phyloP scores from a whole-genome alignment of 192 early-diverging fungal genomes.

The Backusella tarrabulga region DNA sequence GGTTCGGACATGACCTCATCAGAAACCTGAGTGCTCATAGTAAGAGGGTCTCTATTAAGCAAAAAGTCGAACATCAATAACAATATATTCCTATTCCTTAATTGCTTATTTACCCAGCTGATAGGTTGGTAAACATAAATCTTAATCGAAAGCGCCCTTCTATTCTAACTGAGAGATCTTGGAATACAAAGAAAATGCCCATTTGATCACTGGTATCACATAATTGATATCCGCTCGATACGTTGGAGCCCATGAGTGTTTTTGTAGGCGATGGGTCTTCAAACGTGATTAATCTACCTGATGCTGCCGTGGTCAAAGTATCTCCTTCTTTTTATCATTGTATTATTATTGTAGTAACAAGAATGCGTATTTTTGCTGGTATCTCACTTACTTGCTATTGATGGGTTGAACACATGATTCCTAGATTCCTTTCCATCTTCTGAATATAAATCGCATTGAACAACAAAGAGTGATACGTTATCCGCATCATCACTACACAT shows the following conservation, averaged over 20 bases:
- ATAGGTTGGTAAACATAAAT: constrained; percentile 64
- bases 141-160: constrained; percentile 70
- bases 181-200: constrained; percentile 75
- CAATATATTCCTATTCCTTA: background rate
- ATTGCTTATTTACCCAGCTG: constrained; percentile 30
- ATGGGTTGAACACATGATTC: constrained; percentile 38
- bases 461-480: constrained; percentile 27
- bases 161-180: constrained; percentile 72
- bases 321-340: background rate
- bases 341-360: constrained; percentile 2
- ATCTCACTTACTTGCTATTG: constrained; percentile 12
- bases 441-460: constrained; percentile 36
- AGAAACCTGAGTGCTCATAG: constrained; percentile 19
- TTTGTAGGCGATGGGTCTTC: constrained; percentile 22
- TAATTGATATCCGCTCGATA: constrained; percentile 19
- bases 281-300: background rate
- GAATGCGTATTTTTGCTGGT: no score
- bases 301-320: background rate
- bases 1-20: constrained; percentile 18
- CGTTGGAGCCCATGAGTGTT: constrained; percentile 17
- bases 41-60: constrained; percentile 17
- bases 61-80: background rate
- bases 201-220: background rate
- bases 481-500: constrained; percentile 23
- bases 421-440: constrained; percentile 30